Conservation (phyloP, 1,139 yeast genomes). For the Pichia sp. region DNA sequence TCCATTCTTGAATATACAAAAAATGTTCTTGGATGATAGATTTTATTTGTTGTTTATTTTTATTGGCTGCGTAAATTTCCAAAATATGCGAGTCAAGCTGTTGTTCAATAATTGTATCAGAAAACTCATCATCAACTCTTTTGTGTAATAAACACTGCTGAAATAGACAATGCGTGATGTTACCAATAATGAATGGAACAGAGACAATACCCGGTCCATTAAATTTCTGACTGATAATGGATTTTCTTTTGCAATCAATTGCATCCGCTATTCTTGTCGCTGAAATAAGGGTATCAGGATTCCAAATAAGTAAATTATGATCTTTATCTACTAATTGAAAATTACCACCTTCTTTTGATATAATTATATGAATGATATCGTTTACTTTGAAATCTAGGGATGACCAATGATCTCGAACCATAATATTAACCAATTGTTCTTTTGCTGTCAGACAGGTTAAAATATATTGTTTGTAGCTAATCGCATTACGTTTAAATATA, state of each 20-base stretch:
- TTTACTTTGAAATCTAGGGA: slow-evolving; percentile 34
- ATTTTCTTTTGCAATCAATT: slow-evolving; percentile 62
- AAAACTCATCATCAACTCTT: slow-evolving; percentile 38
- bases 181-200: slow-evolving; percentile 66
- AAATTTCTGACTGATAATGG: slow-evolving; percentile 54
- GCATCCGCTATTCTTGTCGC: slow-evolving; percentile 82
- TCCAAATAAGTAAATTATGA: slow-evolving; percentile 60
- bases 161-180: slow-evolving; percentile 69
- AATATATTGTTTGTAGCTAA: slow-evolving; percentile 41
- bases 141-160: slow-evolving; percentile 55
- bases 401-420: slow-evolving; percentile 37
- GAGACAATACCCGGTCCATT: slow-evolving; percentile 51
- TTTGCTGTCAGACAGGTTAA: slow-evolving; percentile 40
- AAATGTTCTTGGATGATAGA: slow-evolving; percentile 46
- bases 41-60: slow-evolving; percentile 42
- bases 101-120: slow-evolving; percentile 41
- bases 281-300: slow-evolving; percentile 77
- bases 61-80: slow-evolving; percentile 53
- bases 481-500: slow-evolving; percentile 31
- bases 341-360: slow-evolving; percentile 31
- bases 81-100: slow-evolving; percentile 41
- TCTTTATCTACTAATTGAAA: slow-evolving; percentile 47
- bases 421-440: slow-evolving; percentile 34
- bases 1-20: slow-evolving; percentile 62
- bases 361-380: slow-evolving; percentile 59